Base-by-base conservation (phyloP, 2,329 filamentous ascomycete species). In the Phaeosphaeriaceae sp. region DNA sequence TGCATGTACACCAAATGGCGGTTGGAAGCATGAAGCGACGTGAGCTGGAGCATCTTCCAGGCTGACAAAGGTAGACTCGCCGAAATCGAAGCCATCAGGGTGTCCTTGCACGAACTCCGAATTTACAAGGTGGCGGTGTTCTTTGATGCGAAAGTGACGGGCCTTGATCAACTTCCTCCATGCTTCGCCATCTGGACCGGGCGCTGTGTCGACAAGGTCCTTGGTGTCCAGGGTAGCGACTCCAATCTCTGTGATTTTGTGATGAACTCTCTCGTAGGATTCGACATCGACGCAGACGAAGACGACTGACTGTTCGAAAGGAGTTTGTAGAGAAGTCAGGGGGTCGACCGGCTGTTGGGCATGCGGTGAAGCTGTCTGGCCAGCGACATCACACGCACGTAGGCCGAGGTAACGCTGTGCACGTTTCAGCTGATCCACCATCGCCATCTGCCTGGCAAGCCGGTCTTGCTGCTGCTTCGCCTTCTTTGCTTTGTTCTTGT, bases 281-380 rank as follows among this genome's bases (percentile, higher is more conserved):
- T 99, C 95, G 31, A 95, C 81, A 68, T 99, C 95, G 46, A 98
- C 82, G 61, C 86, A 88, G 57, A 97, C 82, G 66, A 97, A 90
- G 7, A 96, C 83, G 0, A 81, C 66, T n/a, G 76, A 73, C 45
- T 84, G 67, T 70, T 86, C 77, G 2, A 68, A 73, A 49, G 71
- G 63, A 53, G 59, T 51, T 22, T 7, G 13, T n/a, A 15, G 15
- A 20, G 67, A 61, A 7, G 45, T 21, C 63, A 68, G 25, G 13
- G 60, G 47, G n/a, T 72, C 63, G 17, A 72, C 41, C 0, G 67
- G 56, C 58, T 68, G 42, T 44, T 50, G 54, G 17, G 50, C 13
- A 7, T 22, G 6, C 40, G 22, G n/a, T 20, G 44, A 11, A 11
- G 9, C 22, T 7, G 3, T 45, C 45, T 57, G 41, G 7, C 41